These are phyloP conservation scores for Juncus effusus DNA, from an alignment of 176 grass and related monocot species.

Conservation along the genomic window DNA sequence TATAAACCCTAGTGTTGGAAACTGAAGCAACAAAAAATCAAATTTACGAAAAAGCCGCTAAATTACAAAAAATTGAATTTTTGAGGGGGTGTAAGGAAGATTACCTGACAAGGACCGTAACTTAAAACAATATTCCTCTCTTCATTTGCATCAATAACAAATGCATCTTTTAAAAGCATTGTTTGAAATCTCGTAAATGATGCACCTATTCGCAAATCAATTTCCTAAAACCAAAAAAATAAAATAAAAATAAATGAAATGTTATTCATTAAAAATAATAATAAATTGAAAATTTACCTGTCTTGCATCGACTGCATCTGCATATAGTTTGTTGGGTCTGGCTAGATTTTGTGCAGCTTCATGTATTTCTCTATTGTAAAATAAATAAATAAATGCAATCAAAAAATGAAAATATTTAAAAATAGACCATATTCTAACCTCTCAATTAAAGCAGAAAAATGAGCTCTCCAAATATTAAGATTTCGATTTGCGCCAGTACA, in stretches of 20 bases:
- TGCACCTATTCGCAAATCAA: slow-evolving; percentile 88
- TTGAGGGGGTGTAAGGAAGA: slow-evolving; percentile 8
- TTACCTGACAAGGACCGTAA: slow-evolving; percentile 97
- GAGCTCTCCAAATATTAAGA: slow-evolving; percentile 90
- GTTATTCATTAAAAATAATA: slow-evolving; percentile 15
- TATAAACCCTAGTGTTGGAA: slow-evolving; percentile 97
- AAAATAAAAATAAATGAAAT: slow-evolving; percentile 28
- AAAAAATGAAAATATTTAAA: slow-evolving; percentile 14
- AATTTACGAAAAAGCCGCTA: slow-evolving; percentile 25
- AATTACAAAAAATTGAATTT: slow-evolving; percentile 16
- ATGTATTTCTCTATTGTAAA: slow-evolving; percentile 70
- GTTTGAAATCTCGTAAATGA: slow-evolving; percentile 99
- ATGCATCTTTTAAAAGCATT: slow-evolving; percentile 85
- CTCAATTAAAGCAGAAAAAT: slow-evolving; percentile 89
- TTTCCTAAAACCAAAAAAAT: slow-evolving; percentile 53
- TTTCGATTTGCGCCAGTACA: slow-evolving; percentile 53
- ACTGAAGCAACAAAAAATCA: slow-evolving; percentile 38
- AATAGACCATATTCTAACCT: slow-evolving; percentile 43
- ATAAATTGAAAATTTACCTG: slow-evolving; percentile 47
- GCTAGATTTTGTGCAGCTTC: slow-evolving; percentile 79
- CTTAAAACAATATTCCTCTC: slow-evolving; percentile 83
- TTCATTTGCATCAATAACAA: slow-evolving; percentile 75
- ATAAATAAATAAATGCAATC: not conserved
- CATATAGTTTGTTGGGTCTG: slow-evolving; percentile 88
- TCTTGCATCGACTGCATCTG: slow-evolving; percentile 92